These are phyloP conservation scores for Lipomyces chichibuensis DNA, from an alignment of 805 yeast genomes.

Conservation along the genomic window DNA sequence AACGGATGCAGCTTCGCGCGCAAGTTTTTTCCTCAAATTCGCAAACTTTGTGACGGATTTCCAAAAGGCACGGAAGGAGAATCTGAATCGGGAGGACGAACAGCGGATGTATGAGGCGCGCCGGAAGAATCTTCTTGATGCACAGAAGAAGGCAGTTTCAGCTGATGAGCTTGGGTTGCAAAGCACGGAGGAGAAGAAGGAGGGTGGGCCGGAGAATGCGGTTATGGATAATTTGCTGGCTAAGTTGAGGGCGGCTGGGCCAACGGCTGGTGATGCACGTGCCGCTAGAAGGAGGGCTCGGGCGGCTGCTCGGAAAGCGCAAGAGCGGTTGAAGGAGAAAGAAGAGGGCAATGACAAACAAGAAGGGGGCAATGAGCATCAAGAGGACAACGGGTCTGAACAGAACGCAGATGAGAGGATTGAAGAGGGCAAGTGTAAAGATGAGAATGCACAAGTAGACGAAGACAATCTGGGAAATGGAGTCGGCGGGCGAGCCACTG, in stretches of 20 bases:
- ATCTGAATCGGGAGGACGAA: conserved; percentile 80
- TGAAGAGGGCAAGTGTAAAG: not conserved
- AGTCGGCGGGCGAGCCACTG: not conserved
- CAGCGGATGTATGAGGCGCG: conserved; percentile 68
- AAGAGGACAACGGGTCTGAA: not conserved
- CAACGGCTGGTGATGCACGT: conserved; percentile 68
- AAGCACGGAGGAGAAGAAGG: conserved; percentile 24
- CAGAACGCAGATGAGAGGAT: not conserved
- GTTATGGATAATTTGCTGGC: conserved; percentile 88
- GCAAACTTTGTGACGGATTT: conserved; percentile 78
- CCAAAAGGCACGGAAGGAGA: conserved; percentile 77
- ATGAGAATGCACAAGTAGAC: not conserved
- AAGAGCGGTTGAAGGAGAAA: not conserved
- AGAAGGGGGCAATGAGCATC: not conserved
- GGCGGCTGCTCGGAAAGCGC: conserved; percentile 40
- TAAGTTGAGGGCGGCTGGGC: conserved; percentile 83
- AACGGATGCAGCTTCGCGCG: conserved; percentile 64
- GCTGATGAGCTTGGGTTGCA: conserved; percentile 34
- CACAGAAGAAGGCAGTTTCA: conserved; percentile 46
- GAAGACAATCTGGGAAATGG: not conserved
- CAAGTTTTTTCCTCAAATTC: conserved; percentile 75
- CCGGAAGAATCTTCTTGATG: conserved; percentile 66
- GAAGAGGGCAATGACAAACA: not conserved
- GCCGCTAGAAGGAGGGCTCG: conserved; percentile 76
- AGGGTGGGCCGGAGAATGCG: conserved; percentile 48